Base-by-base conservation (phyloP, 2,329 filamentous ascomycete species). In the Penicillium sp. region DNA sequence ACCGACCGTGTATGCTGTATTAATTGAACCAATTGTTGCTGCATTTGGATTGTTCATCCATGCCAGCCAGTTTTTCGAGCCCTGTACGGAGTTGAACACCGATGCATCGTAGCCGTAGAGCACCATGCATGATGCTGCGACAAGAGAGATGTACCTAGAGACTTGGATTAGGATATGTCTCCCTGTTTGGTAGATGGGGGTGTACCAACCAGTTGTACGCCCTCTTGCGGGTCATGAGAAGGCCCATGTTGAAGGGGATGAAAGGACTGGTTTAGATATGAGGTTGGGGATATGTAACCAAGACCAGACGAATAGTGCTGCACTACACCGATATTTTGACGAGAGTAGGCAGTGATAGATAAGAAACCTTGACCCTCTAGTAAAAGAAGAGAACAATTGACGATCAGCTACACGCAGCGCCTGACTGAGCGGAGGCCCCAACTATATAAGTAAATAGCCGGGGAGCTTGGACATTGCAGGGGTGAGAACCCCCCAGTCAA, bases 21-120 rank as follows among this genome's bases (percentile, higher is more conserved):
- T 89, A 66, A 89, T 75, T 1, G 79, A 76, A 40, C 81, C 82
- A 47, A 83, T 79, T 19, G 74, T 74, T 51, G 80, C 73, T 0
- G 73, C 48, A 29, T 61, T 59, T 0, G 70, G 69, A 32, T 74
- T 66, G 61, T 85, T 76, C 70, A 88, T 88, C 74, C 81, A 89
- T 16, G 74, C 75, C 11, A 84, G 74, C 86, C 87, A 90, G 68
- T 89, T 81, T 13, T 82, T 70, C 1, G 84, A 88, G 30, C 83
- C 84, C 70, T 88, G 86, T 6, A 88, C 81, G 5, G 86, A 85
- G 69, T 90, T 90, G 78, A 85, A 90, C 43, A 88, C 86, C 35
- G 85, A 87, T 1, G 86, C 85, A 78, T 89, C 87, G 68, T 89
- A 89, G 53, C 87, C 87, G 68, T 89, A 89, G 41, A 90, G 78